A percentile compares a stretch with the other conserved stretches of the same genome.
Conservation (phyloP, 768 basidiomycete genomes). For the Amanita fuliginea region DNA sequence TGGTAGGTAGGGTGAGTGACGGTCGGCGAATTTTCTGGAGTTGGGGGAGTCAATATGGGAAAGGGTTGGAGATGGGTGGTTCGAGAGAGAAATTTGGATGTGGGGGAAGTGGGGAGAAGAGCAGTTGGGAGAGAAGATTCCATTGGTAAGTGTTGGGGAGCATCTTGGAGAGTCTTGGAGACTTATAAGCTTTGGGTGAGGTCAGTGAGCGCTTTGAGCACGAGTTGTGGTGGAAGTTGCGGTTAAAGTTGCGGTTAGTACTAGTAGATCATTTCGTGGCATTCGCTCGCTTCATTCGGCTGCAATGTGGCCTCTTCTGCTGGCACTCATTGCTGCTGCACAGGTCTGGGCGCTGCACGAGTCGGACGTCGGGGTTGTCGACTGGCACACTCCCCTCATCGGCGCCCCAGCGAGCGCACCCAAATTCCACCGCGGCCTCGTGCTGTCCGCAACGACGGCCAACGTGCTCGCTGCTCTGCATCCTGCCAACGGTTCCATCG, state of each 20-base stretch:
- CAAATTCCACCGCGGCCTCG: slow-evolving; percentile 42
- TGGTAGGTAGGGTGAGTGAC: neutral
- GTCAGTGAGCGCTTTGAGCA: no score
- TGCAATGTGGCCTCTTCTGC: no score
- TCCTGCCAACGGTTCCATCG: slow-evolving; percentile 55
- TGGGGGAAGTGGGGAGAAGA: neutral
- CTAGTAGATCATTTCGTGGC: no score
- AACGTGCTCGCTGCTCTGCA: slow-evolving; percentile 75
- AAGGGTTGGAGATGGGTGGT: no score
- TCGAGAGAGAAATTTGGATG: neutral
- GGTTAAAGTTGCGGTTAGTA: no score
- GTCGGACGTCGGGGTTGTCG: slow-evolving; percentile 69
- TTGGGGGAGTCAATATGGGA: no score
- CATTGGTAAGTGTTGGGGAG: no score
- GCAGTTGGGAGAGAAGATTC: neutral
- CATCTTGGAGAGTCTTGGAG: no score
- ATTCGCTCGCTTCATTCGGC: no score
- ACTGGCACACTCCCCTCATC: slow-evolving; percentile 77
- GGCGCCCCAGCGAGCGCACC: slow-evolving; percentile 54
- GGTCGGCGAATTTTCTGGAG: neutral
- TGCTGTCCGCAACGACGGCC: slow-evolving; percentile 55
- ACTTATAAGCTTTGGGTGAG: no score
- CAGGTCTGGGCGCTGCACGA: slow-evolving; percentile 43
- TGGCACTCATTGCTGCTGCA: neutral
- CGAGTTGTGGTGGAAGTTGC: no score